Percentiles rank a stretch among this genome's conserved stretches.
These are phyloP conservation scores for Allium cepa DNA, from an alignment of 106 monocot species.

Conservation along the genomic window DNA sequence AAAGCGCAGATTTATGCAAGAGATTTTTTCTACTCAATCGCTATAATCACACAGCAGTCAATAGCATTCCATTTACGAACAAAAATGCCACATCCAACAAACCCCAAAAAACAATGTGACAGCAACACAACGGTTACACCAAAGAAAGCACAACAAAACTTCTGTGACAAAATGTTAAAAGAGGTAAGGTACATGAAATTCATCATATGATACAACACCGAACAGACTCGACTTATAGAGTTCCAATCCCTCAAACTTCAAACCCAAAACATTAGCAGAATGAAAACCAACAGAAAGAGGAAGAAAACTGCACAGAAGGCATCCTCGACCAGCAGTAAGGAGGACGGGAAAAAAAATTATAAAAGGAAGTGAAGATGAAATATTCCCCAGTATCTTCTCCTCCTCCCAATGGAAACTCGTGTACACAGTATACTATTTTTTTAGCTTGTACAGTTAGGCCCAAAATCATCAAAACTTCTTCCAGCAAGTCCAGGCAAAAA, in stretches of 20 bases:
- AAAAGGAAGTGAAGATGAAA: no score
- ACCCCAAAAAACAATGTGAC: no score
- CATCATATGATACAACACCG: no score
- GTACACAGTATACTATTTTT: not conserved
- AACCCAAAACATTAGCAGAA: constrained; percentile 1
- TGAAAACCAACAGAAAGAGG: not conserved
- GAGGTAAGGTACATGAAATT: no score
- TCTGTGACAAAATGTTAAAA: no score
- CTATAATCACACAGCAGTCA: no score
- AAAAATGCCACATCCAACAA: no score
- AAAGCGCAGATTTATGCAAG: no score
- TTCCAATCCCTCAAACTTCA: not conserved
- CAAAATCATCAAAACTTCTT: constrained; percentile 8
- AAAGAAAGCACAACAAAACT: not conserved
- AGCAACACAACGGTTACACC: no score
- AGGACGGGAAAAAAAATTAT: not conserved
- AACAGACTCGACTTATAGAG: no score
- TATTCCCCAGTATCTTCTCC: not conserved
- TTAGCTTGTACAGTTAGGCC: not conserved
- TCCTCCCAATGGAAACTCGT: not conserved
- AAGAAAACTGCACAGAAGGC: constrained; percentile 5
- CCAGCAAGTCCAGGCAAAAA: constrained; percentile 9
- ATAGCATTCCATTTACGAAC: no score
- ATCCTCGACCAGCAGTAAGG: not conserved
- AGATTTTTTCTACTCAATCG: no score